Evolutionary conservation across 768 basidiomycete species (phyloP), one percentile per base, ranked within the genome.

Genomic region (Polyporus arcularius): DNA sequence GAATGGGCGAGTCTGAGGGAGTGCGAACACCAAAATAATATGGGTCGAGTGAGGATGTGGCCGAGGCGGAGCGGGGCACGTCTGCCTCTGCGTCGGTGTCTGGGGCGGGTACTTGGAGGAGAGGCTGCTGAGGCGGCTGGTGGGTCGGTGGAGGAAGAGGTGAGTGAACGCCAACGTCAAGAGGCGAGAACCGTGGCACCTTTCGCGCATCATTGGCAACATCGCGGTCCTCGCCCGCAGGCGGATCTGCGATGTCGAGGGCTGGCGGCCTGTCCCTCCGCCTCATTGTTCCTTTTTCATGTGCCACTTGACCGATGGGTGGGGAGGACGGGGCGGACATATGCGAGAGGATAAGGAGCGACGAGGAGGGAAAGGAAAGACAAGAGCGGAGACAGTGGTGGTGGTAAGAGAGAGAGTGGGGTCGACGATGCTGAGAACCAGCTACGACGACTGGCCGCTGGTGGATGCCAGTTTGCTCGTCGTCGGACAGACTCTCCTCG

Each of bases 11-110:
- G 61, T 85, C 85, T n/a, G 84, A 81, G 28, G 88, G 85, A 40
- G 88, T 86, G 65, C 80, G 82, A 28, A 84, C 73, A 50, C 89
- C 87, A 77, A 94, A 94, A 73, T 94, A 94, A 73, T 94, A 94
- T 8, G 92, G 90, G 78, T 94, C 92, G 57, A 94, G 79, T 46
- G 92, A 91, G 35, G 91, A 92, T 48, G 88, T 85, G 53, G 89
- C 81, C 31, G 92, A 93, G 21, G 78, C 78, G 43, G 91, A 85
- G 71, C 90, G 90, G 55, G 87, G 86, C 26, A 69, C 38, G 59
- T 78, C 72, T 46, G 72, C 71, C 53, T 85, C 84, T 57, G 74
- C 77, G 65, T 86, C 83, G 58, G 74, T 72, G 66, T 68, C 68
- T 51, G 75, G 73, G 47, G 74, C 73, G 49, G 82, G 80, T 61